Percentiles rank a stretch among this genome's conserved stretches.
phyloP scores from a whole-genome alignment of 257 asterid species.

The Solanum rostratum region DNA sequence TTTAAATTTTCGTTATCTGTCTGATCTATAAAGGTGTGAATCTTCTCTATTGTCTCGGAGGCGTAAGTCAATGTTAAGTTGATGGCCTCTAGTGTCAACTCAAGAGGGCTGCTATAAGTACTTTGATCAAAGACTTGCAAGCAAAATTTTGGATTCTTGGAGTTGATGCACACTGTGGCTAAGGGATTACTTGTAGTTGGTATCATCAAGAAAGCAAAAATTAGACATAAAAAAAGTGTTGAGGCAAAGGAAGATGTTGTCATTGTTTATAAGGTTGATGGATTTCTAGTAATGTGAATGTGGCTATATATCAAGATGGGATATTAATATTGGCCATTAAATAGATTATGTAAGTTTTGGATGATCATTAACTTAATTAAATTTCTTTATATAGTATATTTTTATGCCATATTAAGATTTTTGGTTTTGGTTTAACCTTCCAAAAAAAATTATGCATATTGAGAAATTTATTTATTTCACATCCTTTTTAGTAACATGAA shows the following conservation, averaged over 20 bases:
- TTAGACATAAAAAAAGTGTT: no score
- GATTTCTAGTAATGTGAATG: neutral
- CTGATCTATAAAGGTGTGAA: neutral
- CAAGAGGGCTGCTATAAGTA: neutral
- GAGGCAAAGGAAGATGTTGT: neutral
- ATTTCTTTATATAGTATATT: neutral
- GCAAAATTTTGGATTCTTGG: neutral
- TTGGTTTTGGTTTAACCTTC: neutral
- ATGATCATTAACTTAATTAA: neutral
- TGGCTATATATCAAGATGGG: neutral
- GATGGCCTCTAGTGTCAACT: neutral
- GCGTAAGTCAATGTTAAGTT: neutral
- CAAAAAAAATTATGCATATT: neutral
- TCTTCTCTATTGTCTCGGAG: neutral
- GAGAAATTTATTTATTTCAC: neutral
- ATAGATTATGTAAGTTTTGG: neutral
- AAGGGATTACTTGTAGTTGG: neutral
- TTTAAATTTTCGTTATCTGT: neutral
- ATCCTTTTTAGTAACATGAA: neutral
- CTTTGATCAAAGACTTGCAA: neutral
- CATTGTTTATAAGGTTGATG: neutral
- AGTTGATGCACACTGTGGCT: neutral
- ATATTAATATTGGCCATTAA: neutral
- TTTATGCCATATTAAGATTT: neutral
- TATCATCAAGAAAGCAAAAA: neutral